Evolutionary conservation across 768 basidiomycete genomes (phyloP).

Genomic region (Naematelia encephala): DNA sequence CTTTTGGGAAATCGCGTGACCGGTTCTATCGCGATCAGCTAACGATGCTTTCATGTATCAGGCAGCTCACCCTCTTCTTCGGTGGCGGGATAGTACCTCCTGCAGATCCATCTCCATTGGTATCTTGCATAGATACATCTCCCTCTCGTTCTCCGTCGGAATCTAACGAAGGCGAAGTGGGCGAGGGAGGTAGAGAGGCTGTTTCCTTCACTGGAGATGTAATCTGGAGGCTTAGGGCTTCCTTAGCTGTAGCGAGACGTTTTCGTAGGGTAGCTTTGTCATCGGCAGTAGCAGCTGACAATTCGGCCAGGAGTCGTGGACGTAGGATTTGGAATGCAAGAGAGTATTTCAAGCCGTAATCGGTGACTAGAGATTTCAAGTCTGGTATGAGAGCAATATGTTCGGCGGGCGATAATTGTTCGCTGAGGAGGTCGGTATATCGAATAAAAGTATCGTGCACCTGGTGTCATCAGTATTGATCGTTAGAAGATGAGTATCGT

Average conservation of each 20-base stretch:
- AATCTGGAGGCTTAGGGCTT: slow-evolving; percentile 10
- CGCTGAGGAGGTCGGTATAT: slow-evolving; percentile 81
- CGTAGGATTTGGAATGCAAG: slow-evolving; percentile 93
- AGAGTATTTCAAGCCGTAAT: slow-evolving; percentile 75
- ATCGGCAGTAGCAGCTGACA: slow-evolving; percentile 19
- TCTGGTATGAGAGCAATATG: slow-evolving; percentile 74
- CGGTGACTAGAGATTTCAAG: slow-evolving; percentile 66
- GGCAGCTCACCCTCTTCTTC: not conserved
- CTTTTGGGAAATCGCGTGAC: not conserved
- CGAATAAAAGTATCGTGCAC: slow-evolving; percentile 88
- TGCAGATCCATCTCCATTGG: slow-evolving; percentile 15
- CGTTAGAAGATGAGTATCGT: slow-evolving; percentile 12
- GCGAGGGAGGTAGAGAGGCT: slow-evolving; percentile 7
- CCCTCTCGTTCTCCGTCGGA: slow-evolving; percentile 11
- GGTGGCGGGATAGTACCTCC: slow-evolving; percentile 5
- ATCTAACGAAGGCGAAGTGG: slow-evolving; percentile 4
- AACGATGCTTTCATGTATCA: not conserved
- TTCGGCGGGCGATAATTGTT: slow-evolving; percentile 66
- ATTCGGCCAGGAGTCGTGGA: slow-evolving; percentile 54
- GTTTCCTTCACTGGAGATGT: slow-evolving; percentile 19
- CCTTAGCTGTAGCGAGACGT: slow-evolving; percentile 16
- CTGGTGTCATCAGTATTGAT: slow-evolving; percentile 53
- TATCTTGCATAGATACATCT: not conserved
- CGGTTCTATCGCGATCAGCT: not conserved
- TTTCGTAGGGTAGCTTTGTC: slow-evolving; percentile 25